phyloP scores from a whole-genome alignment of 805 yeast genomes.

The Middelhovenomyces tepae region DNA sequence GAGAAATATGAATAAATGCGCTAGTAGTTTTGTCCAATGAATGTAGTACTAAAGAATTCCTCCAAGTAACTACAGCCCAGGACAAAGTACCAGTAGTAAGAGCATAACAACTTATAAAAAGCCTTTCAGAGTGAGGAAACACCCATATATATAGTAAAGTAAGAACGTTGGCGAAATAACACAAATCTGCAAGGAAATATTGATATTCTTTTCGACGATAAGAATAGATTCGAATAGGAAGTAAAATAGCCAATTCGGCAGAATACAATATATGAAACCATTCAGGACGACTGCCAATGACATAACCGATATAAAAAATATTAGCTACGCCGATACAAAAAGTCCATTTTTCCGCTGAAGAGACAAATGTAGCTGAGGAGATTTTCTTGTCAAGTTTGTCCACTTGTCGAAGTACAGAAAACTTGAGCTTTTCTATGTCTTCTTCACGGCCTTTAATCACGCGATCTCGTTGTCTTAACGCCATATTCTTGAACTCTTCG shows the following conservation, averaged over 20 bases:
- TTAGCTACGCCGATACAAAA: slow-evolving; percentile 64
- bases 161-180: slow-evolving; percentile 79
- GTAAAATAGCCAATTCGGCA: slow-evolving; percentile 44
- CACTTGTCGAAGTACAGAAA: slow-evolving; percentile 20
- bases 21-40: slow-evolving; percentile 88
- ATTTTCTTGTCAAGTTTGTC: slow-evolving; percentile 24
- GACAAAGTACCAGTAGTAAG: slow-evolving; percentile 82
- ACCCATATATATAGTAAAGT: slow-evolving; percentile 71
- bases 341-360: slow-evolving; percentile 63
- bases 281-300: slow-evolving; percentile 70
- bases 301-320: slow-evolving; percentile 62
- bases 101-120: slow-evolving; percentile 78
- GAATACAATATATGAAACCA: slow-evolving; percentile 74
- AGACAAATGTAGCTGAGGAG: slow-evolving; percentile 19
- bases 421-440: slow-evolving; percentile 26
- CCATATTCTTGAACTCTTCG: slow-evolving; percentile 21
- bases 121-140: slow-evolving; percentile 60
- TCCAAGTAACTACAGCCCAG: slow-evolving; percentile 93
- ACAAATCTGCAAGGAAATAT: slow-evolving; percentile 83
- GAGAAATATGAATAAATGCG: slow-evolving; percentile 82
- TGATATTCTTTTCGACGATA: slow-evolving; percentile 74
- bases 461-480: slow-evolving; percentile 19
- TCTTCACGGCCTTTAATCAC: slow-evolving; percentile 20
- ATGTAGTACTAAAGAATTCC: slow-evolving; percentile 86
- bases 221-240: slow-evolving; percentile 80